phyloP scores from a whole-genome alignment of 441 rosid genomes.

The Mallotus repandus region DNA sequence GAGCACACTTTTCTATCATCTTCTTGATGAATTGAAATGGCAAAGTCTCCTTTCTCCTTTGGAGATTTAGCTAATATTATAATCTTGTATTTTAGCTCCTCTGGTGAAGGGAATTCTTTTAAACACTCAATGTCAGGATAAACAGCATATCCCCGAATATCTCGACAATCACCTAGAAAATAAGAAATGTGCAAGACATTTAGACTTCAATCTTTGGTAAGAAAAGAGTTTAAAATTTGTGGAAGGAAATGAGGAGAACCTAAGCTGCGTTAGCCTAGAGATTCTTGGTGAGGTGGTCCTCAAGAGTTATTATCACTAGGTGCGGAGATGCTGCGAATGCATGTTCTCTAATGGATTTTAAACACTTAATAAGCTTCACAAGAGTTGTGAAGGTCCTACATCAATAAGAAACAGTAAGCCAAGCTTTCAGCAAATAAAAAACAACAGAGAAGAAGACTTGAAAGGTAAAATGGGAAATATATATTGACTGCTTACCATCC shows the following conservation, averaged over 20 bases:
- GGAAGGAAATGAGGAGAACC: slow-evolving; percentile 34
- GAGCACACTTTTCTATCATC: slow-evolving; percentile 59
- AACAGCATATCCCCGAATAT: slow-evolving; percentile 70
- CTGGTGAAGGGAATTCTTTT: slow-evolving; percentile 74
- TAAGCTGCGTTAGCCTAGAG: slow-evolving; percentile 82
- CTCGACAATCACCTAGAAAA: slow-evolving; percentile 60
- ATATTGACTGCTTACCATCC: slow-evolving; percentile 51
- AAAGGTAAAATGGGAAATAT: neutral
- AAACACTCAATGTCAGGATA: slow-evolving; percentile 60
- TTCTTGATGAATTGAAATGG: slow-evolving; percentile 31
- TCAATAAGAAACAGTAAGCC: neutral
- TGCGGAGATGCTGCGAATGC: slow-evolving; percentile 74
- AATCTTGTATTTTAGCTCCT: slow-evolving; percentile 51
- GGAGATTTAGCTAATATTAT: slow-evolving; percentile 91
- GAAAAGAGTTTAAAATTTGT: neutral
- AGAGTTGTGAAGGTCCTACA: slow-evolving; percentile 83
- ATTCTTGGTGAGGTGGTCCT: slow-evolving; percentile 82
- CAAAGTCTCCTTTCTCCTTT: slow-evolving; percentile 25
- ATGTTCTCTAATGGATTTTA: slow-evolving; percentile 60
- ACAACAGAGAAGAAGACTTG: neutral
- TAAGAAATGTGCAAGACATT: slow-evolving; percentile 6
- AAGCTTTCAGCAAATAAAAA: neutral
- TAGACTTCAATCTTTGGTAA: neutral
- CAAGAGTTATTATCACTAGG: slow-evolving; percentile 82
- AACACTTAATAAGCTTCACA: slow-evolving; percentile 65